These are phyloP conservation scores for Beverwykella pulmonaria DNA, from an alignment of 495 filamentous ascomycete species.

Conservation along the genomic window DNA sequence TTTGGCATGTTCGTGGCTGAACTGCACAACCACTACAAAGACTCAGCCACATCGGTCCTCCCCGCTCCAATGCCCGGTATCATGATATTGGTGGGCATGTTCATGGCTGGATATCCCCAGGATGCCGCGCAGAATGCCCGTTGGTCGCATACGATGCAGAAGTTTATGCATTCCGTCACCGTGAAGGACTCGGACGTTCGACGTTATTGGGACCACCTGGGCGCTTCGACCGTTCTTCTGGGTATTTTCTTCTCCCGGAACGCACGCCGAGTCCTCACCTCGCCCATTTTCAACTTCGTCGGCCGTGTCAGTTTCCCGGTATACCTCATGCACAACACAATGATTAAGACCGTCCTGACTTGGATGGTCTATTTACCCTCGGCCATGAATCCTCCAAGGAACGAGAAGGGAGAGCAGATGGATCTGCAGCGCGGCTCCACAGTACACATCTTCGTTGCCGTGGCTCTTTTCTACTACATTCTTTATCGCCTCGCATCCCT, in stretches of 20 bases:
- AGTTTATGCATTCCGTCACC: constrained; percentile 27
- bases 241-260: constrained; percentile 39
- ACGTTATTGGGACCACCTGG: constrained; percentile 40
- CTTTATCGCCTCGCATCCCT: constrained; percentile 35
- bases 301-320: constrained; percentile 42
- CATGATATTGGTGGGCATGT: constrained; percentile 35
- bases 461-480: constrained; percentile 38
- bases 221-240: constrained; percentile 34
- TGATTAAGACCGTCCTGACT: constrained; percentile 40
- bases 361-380: constrained; percentile 41
- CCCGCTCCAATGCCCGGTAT: constrained; percentile 35
- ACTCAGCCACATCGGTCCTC: constrained; percentile 30
- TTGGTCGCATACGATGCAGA: constrained; percentile 36
- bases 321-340: constrained; percentile 40
- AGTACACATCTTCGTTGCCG: constrained; percentile 34
- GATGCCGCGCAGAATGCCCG: constrained; percentile 27
- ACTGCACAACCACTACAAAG: constrained; percentile 38
- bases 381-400: constrained; percentile 35
- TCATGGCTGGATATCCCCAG: constrained; percentile 39
- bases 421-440: constrained; percentile 37
- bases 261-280: constrained; percentile 38
- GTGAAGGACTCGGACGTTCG: constrained; percentile 35
- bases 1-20: constrained; percentile 42
- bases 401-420: constrained; percentile 40
- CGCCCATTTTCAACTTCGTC: constrained; percentile 40